A percentile compares a stretch with the other conserved stretches of the same genome.
phyloP scores from a whole-genome alignment of 257 asterid species.

The Solanum tarijense region DNA sequence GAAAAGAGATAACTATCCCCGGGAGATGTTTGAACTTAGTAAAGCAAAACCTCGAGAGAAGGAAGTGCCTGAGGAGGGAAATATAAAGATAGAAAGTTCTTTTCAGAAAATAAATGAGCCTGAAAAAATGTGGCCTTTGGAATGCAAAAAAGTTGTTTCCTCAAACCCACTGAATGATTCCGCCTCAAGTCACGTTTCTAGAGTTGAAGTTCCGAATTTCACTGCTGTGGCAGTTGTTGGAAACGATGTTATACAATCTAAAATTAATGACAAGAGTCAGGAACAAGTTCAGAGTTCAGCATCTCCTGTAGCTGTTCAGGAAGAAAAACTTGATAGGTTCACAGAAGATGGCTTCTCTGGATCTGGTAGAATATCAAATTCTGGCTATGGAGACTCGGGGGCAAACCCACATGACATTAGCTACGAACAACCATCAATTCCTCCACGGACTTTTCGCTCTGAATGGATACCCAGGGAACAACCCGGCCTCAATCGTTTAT shows the following conservation, averaged over 20 bases:
- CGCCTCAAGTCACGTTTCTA: slow-evolving; percentile 9
- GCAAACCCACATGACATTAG: slow-evolving; percentile 20
- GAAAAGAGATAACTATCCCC: slow-evolving; percentile 22
- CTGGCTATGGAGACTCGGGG: slow-evolving; percentile 29
- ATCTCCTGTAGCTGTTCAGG: slow-evolving; percentile 24
- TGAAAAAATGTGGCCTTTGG: slow-evolving; percentile 21
- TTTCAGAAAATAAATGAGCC: slow-evolving; percentile 28
- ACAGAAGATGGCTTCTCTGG: slow-evolving; percentile 19
- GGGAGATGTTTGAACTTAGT: slow-evolving; percentile 24
- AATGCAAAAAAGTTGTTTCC: slow-evolving; percentile 27
- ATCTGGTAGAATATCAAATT: slow-evolving; percentile 21
- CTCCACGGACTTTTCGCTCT: slow-evolving; percentile 56
- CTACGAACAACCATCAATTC: slow-evolving; percentile 36
- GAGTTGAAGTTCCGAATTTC: slow-evolving; percentile 27
- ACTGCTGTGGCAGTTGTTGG: slow-evolving; percentile 20
- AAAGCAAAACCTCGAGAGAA: slow-evolving; percentile 28
- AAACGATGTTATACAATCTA: slow-evolving; percentile 16
- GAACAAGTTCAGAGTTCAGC: slow-evolving; percentile 17
- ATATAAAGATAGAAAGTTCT: slow-evolving; percentile 39
- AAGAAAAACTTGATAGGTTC: slow-evolving; percentile 25
- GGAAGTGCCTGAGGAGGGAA: slow-evolving; percentile 29
- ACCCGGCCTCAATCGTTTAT: slow-evolving; percentile 47
- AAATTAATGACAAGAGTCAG: slow-evolving; percentile 26
- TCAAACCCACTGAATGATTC: slow-evolving; percentile 18
- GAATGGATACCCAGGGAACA: slow-evolving; percentile 69